Base-by-base conservation (phyloP, 2,329 filamentous ascomycete species). In the Venturia effusa region DNA sequence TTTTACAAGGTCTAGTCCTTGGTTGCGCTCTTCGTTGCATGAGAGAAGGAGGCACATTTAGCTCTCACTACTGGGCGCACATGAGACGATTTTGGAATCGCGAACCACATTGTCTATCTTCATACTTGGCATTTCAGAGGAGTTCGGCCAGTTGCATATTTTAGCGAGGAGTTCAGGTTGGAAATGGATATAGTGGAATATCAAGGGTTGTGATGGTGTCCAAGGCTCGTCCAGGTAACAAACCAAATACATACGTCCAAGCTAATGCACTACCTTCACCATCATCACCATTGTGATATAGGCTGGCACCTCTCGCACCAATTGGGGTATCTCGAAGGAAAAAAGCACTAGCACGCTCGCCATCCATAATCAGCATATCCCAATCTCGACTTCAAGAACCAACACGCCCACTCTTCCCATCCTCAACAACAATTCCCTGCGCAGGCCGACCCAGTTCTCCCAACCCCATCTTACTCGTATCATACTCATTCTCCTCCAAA, bases 1-100 rank as follows among this genome's bases (percentile, higher is more conserved):
- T 97, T 97, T 76, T 96, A 97, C 77, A 96, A 97, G 80, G 90
- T 95, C 57, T 94, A 40, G n/a, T 51, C 10, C 2, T 27, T 27
- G 22, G 13, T 15, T 17, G 22, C 5, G 27, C 10, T 51, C 10
- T 24, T 48, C 43, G 13, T 24, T 22, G n/a, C 43, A 48, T 7
- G n/a, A 48, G n/a, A 8, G 22, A 3, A 2, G 43, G 43, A 41
- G 6, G 43, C 43, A 24, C n/a, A 48, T 22, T 48, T n/a, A 24
- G n/a, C 8, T 3, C 24, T 22, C 4, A 7, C 24, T 7, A 6
- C n/a, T 10, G 43, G 43, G 2, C 10, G 43, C 22, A 22, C 8
- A 22, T 24, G n/a, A 48, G 43, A 6, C 43, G 13, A 8, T 24
- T 10, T 48, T 11, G 43, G 13, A 24, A 11, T 6, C 3, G 43